Conservation (phyloP, 2,329 filamentous ascomycete genomes). For the Paradendryphiella salina region DNA sequence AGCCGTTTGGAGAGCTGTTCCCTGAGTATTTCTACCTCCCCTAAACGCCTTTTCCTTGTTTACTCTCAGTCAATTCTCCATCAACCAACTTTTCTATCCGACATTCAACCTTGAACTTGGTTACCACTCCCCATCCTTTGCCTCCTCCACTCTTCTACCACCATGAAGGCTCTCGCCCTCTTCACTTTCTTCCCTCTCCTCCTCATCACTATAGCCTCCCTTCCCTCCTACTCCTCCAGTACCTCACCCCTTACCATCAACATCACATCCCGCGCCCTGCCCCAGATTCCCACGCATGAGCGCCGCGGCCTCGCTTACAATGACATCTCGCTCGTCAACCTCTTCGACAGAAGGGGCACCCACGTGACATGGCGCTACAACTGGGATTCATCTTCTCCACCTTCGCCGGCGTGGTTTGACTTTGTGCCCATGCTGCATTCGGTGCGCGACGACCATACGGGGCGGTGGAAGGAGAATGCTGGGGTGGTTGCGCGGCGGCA, state of each 20-base stretch:
- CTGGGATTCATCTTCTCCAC: conserved; percentile 59
- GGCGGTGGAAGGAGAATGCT: conserved; percentile 24
- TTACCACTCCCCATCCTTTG: too few relatives aligned
- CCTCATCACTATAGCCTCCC: neutral
- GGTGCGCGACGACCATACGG: conserved; percentile 16
- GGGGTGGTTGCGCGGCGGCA: conserved; percentile 8
- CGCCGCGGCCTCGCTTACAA: conserved; percentile 69
- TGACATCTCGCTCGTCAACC: conserved; percentile 54
- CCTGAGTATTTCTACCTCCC: neutral
- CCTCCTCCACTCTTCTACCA: neutral
- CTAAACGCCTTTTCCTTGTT: neutral
- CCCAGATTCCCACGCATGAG: conserved; percentile 45
- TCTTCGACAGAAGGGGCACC: conserved; percentile 51
- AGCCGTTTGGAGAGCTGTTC: neutral
- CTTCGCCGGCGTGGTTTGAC: conserved; percentile 48
- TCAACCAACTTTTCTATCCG: neutral
- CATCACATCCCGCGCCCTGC: neutral
- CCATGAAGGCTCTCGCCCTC: neutral
- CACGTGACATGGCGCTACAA: conserved; percentile 67
- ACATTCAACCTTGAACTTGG: neutral
- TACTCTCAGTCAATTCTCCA: neutral
- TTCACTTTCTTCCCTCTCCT: neutral
- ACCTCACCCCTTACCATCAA: neutral
- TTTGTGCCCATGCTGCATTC: conserved; percentile 61
- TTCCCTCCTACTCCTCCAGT: neutral